Evolutionary conservation across 2,329 filamentous ascomycete species (phyloP), one percentile per base, ranked within the genome.

Genomic region (Stemphylium lycopersici): DNA sequence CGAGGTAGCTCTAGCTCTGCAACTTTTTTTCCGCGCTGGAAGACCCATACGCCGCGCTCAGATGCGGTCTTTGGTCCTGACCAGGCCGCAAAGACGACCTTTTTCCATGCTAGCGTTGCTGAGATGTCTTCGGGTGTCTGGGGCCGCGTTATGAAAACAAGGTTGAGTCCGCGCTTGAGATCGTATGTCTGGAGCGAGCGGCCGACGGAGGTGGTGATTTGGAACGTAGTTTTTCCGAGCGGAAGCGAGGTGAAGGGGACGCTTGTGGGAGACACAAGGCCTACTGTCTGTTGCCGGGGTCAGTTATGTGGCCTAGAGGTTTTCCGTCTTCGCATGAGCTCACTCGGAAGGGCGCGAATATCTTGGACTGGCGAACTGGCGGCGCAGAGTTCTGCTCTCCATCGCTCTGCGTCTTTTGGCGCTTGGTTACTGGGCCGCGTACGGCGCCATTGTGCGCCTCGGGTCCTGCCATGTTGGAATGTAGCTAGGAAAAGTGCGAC

Each of bases 151-250:
- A 99, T 85, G 76, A 99, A 99, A 68, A 98, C 87, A 44, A 99
- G 86, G 68, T 96, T 93, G 57, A 99, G 84, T 41, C 93, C 93
- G 67, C 88, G 87, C 74, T 90, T 91, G 58, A 99, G 80, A 73
- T 99, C 95, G 79, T 99, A 99, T 0, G 95, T 99, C 77, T 99
- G 95, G 41, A 99, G 83, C 55, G 89, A 91, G 68, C 88, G 86
- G 59, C 93, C 95, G 58, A 96, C 90, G 0, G 91, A 98, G 26
- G 95, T 99, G 31, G 95, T 98, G 76, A 99, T 91, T 75, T 99
- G 95, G 72, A 96, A 99, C 3, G 92, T 96, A 0, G 91, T 93
- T 77, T 96, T 96, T 53, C 95, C 95, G 13, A 96, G 82, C 0
- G 93, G 90, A 29, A 96, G 84, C 5, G 90, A 89, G 2, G 93